Percentiles rank a stretch among this genome's conserved stretches.
Evolutionary conservation across 1,139 yeast genomes (phyloP).

Genomic region (Diutina mesorugosa): DNA sequence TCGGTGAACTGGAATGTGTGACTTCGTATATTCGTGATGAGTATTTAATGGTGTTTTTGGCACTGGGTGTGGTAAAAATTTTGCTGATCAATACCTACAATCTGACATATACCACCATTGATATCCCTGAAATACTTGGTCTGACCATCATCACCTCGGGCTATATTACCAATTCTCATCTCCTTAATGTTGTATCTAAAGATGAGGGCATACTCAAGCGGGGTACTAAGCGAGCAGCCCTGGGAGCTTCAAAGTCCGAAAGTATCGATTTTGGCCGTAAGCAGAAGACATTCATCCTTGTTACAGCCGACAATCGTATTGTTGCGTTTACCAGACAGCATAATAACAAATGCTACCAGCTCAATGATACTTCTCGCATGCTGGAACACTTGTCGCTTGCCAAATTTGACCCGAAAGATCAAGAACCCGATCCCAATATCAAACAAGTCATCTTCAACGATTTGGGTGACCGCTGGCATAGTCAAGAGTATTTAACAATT

Average conservation of each 20-base stretch:
- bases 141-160: slow-evolving; percentile 63
- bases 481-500: slow-evolving; percentile 50
- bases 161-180: slow-evolving; percentile 37
- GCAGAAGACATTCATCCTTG: slow-evolving; percentile 47
- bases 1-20: slow-evolving; percentile 35
- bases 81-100: slow-evolving; percentile 29
- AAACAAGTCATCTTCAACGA: slow-evolving; percentile 57
- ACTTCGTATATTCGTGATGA: slow-evolving; percentile 40
- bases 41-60: slow-evolving; percentile 36
- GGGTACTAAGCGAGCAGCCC: slow-evolving; percentile 15
- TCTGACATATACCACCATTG: slow-evolving; percentile 21
- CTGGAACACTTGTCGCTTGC: slow-evolving; percentile 40
- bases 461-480: slow-evolving; percentile 46
- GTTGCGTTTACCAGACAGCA: slow-evolving; percentile 54
- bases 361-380: slow-evolving; percentile 46
- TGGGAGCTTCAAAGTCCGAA: neutral
- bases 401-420: slow-evolving; percentile 44
- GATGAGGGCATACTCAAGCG: slow-evolving; percentile 21
- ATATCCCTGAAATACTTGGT: slow-evolving; percentile 37
- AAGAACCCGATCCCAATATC: slow-evolving; percentile 62
- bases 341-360: slow-evolving; percentile 52
- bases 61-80: slow-evolving; percentile 45
- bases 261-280: slow-evolving; percentile 16
- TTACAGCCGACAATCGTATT: slow-evolving; percentile 66
- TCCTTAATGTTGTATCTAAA: slow-evolving; percentile 28